These are phyloP conservation scores for Linnemannia zychae DNA, from an alignment of 192 early-diverging fungal genomes.

Conservation along the genomic window DNA sequence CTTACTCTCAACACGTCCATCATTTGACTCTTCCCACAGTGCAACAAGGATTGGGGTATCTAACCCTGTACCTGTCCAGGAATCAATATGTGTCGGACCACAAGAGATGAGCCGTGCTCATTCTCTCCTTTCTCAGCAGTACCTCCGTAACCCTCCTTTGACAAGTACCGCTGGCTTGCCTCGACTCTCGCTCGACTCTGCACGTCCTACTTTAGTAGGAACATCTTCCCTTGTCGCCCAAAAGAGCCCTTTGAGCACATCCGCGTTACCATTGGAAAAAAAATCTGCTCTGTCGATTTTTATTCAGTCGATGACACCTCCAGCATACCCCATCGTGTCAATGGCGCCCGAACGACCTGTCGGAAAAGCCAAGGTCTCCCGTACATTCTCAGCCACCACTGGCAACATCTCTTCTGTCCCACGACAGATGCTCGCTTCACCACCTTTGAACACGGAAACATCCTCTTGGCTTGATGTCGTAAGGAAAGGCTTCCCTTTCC, in stretches of 20 bases:
- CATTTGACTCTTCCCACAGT: not conserved
- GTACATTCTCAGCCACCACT: not conserved
- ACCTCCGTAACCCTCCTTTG: not conserved
- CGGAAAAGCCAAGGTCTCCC: not conserved
- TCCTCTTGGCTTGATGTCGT: not conserved
- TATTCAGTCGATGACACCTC: slow-evolving; percentile 13
- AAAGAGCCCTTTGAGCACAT: not conserved
- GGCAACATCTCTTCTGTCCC: not conserved
- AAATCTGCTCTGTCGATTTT: slow-evolving; percentile 15
- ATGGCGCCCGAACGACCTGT: not conserved
- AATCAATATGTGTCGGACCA: not conserved
- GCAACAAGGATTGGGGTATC: not conserved
- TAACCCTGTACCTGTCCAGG: not conserved
- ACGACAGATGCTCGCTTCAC: not conserved
- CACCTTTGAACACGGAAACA: not conserved
- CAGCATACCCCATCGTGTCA: slow-evolving; percentile 7
- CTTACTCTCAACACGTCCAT: not conserved
- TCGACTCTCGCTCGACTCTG: slow-evolving; percentile 12
- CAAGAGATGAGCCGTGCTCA: slow-evolving; percentile 19
- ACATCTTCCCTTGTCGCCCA: not conserved
- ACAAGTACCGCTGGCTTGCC: not conserved
- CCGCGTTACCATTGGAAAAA: slow-evolving; percentile 17
- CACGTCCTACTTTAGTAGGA: not conserved
- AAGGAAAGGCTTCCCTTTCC: not conserved
- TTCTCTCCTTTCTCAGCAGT: slow-evolving; percentile 30